These are phyloP conservation scores for Coelastrella sp. DNA, from an alignment of 139 green algal genomes.

Conservation along the genomic window DNA sequence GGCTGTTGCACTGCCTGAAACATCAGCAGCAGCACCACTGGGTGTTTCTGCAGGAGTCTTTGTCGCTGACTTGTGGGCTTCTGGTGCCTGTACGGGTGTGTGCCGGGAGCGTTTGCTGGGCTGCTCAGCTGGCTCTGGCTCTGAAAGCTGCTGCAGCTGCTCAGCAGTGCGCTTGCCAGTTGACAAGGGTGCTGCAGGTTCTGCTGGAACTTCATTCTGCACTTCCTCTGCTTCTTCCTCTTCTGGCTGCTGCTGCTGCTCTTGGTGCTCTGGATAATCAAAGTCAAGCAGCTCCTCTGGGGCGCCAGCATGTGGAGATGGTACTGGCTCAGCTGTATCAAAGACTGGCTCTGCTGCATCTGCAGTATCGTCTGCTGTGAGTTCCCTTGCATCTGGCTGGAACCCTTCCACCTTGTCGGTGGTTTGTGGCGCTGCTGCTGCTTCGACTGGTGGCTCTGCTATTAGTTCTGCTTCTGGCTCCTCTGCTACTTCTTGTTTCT, in stretches of 20 bases:
- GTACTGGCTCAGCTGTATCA: not conserved
- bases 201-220: no score
- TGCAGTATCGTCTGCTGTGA: not conserved
- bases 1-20: not conserved
- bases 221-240: not conserved
- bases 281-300: slow-evolving; percentile 35
- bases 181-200: not conserved
- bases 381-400: not conserved
- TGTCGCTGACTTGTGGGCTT: slow-evolving; percentile 20
- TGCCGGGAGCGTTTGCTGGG: slow-evolving; percentile 7
- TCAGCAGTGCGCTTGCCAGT: not conserved
- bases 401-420: not conserved
- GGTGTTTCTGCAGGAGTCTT: not conserved
- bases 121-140: not conserved
- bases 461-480: not conserved
- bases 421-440: not conserved
- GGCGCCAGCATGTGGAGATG: not conserved
- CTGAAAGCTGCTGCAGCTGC: slow-evolving; percentile 3
- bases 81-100: not conserved
- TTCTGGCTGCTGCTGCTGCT: slow-evolving; percentile 32
- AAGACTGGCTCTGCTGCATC: slow-evolving; percentile 1
- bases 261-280: slow-evolving; percentile 13
- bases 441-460: slow-evolving; percentile 2
- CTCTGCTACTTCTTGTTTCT: slow-evolving; percentile 9
- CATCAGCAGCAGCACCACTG: not conserved